Evolutionary conservation across 805 yeast species (phyloP).

Genomic region (Blastobotrys peoriensis): DNA sequence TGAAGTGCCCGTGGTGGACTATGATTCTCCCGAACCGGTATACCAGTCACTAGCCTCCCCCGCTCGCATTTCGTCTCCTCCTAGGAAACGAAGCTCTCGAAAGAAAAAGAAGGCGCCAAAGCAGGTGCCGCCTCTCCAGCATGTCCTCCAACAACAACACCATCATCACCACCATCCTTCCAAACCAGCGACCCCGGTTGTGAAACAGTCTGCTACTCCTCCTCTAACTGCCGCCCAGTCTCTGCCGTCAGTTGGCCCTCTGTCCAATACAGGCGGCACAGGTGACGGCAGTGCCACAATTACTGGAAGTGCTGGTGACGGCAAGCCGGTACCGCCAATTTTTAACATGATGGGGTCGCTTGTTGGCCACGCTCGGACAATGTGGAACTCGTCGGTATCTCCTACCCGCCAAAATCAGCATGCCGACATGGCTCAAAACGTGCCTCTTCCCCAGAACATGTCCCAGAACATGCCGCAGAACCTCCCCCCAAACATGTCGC

Average conservation of each 20-base stretch:
- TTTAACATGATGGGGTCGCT: not conserved
- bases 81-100: not conserved
- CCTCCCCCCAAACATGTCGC: no score
- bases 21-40: not conserved
- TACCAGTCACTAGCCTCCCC: not conserved
- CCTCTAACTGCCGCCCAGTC: not conserved
- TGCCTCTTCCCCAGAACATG: not conserved
- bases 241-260: not conserved
- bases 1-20: constrained; percentile 1
- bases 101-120: not conserved
- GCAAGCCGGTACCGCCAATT: not conserved
- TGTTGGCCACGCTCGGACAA: not conserved
- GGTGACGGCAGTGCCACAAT: not conserved
- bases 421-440: not conserved
- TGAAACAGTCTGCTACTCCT: not conserved
- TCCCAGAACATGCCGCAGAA: no score
- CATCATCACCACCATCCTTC: no score
- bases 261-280: not conserved
- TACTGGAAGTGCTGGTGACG: not conserved
- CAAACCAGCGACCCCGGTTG: no score
- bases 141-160: not conserved
- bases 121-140: not conserved
- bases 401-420: not conserved
- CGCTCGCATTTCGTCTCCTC: not conserved
- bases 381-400: not conserved